Evolutionary conservation across 345 rosid genomes (phyloP).

Genomic region (Arabidopsis thaliana): DNA sequence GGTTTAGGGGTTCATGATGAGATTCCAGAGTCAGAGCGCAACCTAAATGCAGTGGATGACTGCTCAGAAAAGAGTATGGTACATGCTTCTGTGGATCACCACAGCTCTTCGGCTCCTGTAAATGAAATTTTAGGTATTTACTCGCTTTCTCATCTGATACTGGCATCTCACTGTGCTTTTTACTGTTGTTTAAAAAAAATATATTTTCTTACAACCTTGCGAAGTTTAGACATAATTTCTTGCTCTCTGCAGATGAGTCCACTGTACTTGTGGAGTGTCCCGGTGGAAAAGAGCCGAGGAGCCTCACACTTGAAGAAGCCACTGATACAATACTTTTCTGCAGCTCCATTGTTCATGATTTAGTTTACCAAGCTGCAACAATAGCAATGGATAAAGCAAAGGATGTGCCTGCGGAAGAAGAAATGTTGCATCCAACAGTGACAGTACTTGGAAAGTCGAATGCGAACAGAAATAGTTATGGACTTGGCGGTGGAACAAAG

Average conservation of each 20-base stretch:
- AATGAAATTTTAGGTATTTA: slow-evolving; percentile 59
- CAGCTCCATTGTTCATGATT: slow-evolving; percentile 92
- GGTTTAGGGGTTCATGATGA: slow-evolving; percentile 50
- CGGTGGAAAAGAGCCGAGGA: slow-evolving; percentile 68
- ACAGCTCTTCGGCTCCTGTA: slow-evolving; percentile 48
- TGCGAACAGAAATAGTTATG: slow-evolving; percentile 52
- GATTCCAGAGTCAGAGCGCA: slow-evolving; percentile 49
- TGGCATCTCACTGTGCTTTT: slow-evolving; percentile 23
- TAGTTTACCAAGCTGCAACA: slow-evolving; percentile 84
- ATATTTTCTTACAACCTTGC: slow-evolving; percentile 15
- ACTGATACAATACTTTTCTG: slow-evolving; percentile 91
- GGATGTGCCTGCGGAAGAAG: slow-evolving; percentile 58
- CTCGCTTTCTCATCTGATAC: slow-evolving; percentile 10
- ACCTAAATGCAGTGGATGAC: slow-evolving; percentile 49
- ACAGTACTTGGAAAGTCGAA: slow-evolving; percentile 73
- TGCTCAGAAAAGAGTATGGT: slow-evolving; percentile 51
- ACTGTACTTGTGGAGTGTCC: slow-evolving; percentile 65
- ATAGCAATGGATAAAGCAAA: slow-evolving; percentile 72
- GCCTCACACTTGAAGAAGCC: slow-evolving; percentile 97
- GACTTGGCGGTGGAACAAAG: slow-evolving; percentile 59
- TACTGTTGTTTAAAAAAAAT: not conserved
- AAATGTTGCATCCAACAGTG: slow-evolving; percentile 68
- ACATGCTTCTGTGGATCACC: slow-evolving; percentile 51
- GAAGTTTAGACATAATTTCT: slow-evolving; percentile 23
- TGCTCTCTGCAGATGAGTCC: slow-evolving; percentile 65